Percentiles rank a stretch among this genome's conserved stretches.
These are phyloP conservation scores for Hapsidospora chrysogenum DNA, from an alignment of 495 filamentous ascomycete species.

Conservation along the genomic window DNA sequence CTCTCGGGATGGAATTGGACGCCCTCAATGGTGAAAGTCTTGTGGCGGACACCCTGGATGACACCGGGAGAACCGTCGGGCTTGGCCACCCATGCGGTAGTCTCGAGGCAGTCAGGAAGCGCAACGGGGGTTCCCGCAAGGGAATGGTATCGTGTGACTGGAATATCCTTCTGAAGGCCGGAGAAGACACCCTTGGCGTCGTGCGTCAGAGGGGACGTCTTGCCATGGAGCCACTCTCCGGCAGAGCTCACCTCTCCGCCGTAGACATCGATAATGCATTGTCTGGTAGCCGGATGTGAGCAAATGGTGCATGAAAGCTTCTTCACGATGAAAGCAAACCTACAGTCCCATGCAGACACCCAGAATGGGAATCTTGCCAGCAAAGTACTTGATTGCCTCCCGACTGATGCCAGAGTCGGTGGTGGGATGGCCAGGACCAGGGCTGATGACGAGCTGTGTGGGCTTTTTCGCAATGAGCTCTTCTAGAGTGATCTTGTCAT, in stretches of 20 bases:
- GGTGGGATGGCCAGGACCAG: conserved; percentile 80
- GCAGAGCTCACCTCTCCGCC: conserved; percentile 84
- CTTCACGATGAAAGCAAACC: conserved; percentile 15
- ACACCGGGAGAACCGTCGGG: conserved; percentile 49
- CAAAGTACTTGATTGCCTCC: conserved; percentile 78
- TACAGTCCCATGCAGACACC: conserved; percentile 96
- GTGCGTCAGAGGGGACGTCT: conserved; percentile 80
- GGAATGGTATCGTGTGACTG: conserved; percentile 92
- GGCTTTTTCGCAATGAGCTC: conserved; percentile 69
- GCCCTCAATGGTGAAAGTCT: conserved; percentile 74
- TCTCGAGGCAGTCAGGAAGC: conserved; percentile 72
- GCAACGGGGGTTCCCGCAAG: conserved; percentile 85
- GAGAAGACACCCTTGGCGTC: conserved; percentile 79
- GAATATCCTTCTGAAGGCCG: conserved; percentile 55
- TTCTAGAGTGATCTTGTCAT: conserved; percentile 76
- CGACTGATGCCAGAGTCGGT: conserved; percentile 86
- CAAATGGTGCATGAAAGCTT: background rate
- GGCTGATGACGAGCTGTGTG: conserved; percentile 88
- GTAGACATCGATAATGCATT: conserved; percentile 88
- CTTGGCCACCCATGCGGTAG: conserved; percentile 76
- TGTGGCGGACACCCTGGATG: conserved; percentile 96
- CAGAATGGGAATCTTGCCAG: conserved; percentile 91
- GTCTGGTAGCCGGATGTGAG: conserved; percentile 19
- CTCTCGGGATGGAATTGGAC: conserved; percentile 98
- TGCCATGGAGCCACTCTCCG: conserved; percentile 92